Conservation (phyloP, 768 basidiomycete species). For the Gloeopeniophorella convolvens region DNA sequence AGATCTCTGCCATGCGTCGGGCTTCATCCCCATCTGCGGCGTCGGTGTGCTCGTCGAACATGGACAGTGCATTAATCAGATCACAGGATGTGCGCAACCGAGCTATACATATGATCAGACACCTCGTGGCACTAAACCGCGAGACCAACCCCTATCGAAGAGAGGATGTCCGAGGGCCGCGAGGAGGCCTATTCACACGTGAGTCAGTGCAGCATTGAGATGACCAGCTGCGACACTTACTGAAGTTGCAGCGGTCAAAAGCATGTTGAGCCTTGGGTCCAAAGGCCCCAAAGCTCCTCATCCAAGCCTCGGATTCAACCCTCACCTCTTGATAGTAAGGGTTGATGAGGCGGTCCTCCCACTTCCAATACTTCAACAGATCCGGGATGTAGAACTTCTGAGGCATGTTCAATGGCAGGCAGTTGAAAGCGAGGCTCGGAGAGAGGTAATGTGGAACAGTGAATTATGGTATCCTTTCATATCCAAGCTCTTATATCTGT, state of each 20-base stretch:
- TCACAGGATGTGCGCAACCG: slow-evolving; percentile 15
- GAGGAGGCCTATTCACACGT: slow-evolving; percentile 12
- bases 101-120: not conserved
- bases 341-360: slow-evolving; percentile 18
- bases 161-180: slow-evolving; percentile 18
- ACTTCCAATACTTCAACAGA: slow-evolving; percentile 13
- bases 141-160: not conserved
- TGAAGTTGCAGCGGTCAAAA: slow-evolving; percentile 17
- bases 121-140: not conserved
- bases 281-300: slow-evolving; percentile 13
- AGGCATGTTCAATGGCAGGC: too few relatives aligned
- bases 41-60: slow-evolving; percentile 19
- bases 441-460: too few relatives aligned
- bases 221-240: slow-evolving; percentile 4
- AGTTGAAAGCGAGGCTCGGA: too few relatives aligned
- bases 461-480: too few relatives aligned
- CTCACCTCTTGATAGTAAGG: slow-evolving; percentile 13
- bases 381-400: slow-evolving; percentile 1
- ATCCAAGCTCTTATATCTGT: too few relatives aligned
- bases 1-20: not conserved
- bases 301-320: slow-evolving; percentile 9
- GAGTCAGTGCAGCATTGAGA: not conserved
- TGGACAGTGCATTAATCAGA: slow-evolving; percentile 1
- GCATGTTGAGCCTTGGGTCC: slow-evolving; percentile 3
- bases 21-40: not conserved